Percentiles rank a stretch among this genome's conserved stretches.
These are phyloP conservation scores for Pouteria campechiana DNA, from an alignment of 179 eudicot species.

Conservation along the genomic window DNA sequence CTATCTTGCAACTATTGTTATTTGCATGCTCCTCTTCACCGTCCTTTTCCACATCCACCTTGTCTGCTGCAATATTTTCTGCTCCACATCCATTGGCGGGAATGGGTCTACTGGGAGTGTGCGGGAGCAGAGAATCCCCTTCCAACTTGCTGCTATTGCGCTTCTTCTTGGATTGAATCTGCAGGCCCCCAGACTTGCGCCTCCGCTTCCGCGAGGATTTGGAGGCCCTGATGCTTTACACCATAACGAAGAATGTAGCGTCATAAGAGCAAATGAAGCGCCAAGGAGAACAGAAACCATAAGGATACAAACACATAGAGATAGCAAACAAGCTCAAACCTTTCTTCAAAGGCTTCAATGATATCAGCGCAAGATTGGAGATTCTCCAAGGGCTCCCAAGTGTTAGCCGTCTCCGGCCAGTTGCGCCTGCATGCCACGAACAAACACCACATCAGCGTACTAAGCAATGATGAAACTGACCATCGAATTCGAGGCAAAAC, in stretches of 20 bases:
- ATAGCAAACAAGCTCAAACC: constrained; percentile 28
- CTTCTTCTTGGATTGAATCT: constrained; percentile 64
- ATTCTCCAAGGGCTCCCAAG: constrained; percentile 96
- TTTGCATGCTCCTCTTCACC: constrained; percentile 13
- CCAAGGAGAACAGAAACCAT: not conserved
- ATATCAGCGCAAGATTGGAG: constrained; percentile 69
- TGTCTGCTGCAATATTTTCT: constrained; percentile 15
- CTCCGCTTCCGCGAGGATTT: constrained; percentile 51
- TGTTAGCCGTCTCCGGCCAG: constrained; percentile 95
- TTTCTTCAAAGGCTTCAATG: constrained; percentile 81
- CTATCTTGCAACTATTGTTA: too few species aligned
- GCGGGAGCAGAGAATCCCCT: constrained; percentile 20
- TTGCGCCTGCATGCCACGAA: constrained; percentile 65
- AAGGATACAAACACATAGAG: not conserved
- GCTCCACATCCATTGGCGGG: constrained; percentile 9
- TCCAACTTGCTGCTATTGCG: constrained; percentile 31
- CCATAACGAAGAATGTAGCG: too few species aligned
- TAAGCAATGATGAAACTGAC: too few species aligned
- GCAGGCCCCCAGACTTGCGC: constrained; percentile 36
- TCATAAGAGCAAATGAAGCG: not conserved
- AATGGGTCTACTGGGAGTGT: constrained; percentile 10
- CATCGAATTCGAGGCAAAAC: too few species aligned
- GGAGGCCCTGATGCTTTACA: too few species aligned
- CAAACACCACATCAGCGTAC: too few species aligned
- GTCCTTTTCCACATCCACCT: constrained; percentile 15